phyloP scores from a whole-genome alignment of 495 filamentous ascomycete species.

The Niebla homalea region DNA sequence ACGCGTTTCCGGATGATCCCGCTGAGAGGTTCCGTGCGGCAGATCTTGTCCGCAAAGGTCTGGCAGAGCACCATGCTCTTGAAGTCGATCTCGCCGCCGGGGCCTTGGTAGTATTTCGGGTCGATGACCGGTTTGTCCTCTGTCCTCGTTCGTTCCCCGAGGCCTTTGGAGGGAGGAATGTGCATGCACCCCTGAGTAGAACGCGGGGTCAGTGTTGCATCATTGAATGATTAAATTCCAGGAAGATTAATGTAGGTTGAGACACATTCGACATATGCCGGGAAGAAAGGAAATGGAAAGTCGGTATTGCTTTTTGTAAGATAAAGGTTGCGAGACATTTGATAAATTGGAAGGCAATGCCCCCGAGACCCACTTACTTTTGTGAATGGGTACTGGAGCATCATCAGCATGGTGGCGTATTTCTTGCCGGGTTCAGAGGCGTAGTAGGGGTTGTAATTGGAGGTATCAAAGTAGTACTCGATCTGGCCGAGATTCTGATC shows the following conservation, averaged over 20 bases:
- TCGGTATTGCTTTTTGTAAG: too few species aligned
- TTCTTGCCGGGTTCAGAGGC: slow-evolving; percentile 28
- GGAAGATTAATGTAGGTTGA: too few species aligned
- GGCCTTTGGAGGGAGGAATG: slow-evolving; percentile 17
- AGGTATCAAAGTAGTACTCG: slow-evolving; percentile 37
- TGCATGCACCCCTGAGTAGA: slow-evolving; percentile 28
- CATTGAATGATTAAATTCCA: too few species aligned
- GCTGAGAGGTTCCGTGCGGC: slow-evolving; percentile 26
- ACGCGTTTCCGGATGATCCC: slow-evolving; percentile 27
- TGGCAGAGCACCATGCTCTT: slow-evolving; percentile 27
- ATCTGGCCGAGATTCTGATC: slow-evolving; percentile 30
- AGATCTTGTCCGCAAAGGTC: slow-evolving; percentile 32
- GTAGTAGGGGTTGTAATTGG: slow-evolving; percentile 35
- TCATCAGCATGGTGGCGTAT: slow-evolving; percentile 38
- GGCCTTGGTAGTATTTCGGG: slow-evolving; percentile 29
- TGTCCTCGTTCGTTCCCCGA: slow-evolving; percentile 3
- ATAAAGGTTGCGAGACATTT: too few species aligned
- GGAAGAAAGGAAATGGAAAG: too few species aligned
- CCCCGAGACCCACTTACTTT: neutral
- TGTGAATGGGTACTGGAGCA: slow-evolving; percentile 41
- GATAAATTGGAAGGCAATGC: too few species aligned
- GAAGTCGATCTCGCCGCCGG: slow-evolving; percentile 30
- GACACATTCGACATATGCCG: too few species aligned
- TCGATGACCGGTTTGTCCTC: slow-evolving; percentile 28
- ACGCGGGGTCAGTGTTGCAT: too few species aligned